Base-by-base conservation (phyloP, 805 yeast genomes). In the Candida boleticola region DNA sequence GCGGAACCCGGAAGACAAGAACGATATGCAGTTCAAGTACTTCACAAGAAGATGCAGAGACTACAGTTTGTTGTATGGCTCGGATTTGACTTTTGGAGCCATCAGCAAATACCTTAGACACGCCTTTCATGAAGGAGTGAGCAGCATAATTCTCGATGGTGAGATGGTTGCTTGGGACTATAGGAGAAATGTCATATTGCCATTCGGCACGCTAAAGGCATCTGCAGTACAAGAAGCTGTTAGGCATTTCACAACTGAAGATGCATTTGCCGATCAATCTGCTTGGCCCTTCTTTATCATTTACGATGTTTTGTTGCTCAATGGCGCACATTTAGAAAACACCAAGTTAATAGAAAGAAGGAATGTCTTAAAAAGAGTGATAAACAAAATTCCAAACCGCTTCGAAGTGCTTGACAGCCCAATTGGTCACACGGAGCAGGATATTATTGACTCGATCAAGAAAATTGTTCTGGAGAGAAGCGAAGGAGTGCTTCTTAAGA, bases 81-180 rank as follows among this genome's bases (percentile, higher is more conserved):
- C 61, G 11, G 67, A 71, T 36, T 57, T 56, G 17, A 62, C 66
- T 19, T 56, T 59, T 4, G 89, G 87, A 0, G 67, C 82, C 2
- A 64, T 85, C 9, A 73, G 89, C 0, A 74, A 71, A 34, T 68
- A 77, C 50, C 53, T 85, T 29, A 49, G 57, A 1, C 55, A 70
- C 4, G 66, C 73, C 2, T 69, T 75, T 44, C 58, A 69, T 6
- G 62, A 61, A 4, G 62, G 54, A 26, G 64, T 77, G 4, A 57
- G 58, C 5, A 58, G 61, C 49, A 48, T 68, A 18, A 71, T 85
- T 4, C 54, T 92, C 3, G 99, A 92, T 63, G 97, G 98, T 0
- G 99, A 92, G 61, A 87, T 92, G 92, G 82, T 92, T 1, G 88
- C 95, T 0, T 89, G 80, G 74, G 96, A 90, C 60, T 77, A 79